A percentile compares a stretch with the other conserved stretches of the same genome.
Evolutionary conservation across 2,329 filamentous ascomycete genomes (phyloP).

Genomic region (Talaromyces sp.): DNA sequence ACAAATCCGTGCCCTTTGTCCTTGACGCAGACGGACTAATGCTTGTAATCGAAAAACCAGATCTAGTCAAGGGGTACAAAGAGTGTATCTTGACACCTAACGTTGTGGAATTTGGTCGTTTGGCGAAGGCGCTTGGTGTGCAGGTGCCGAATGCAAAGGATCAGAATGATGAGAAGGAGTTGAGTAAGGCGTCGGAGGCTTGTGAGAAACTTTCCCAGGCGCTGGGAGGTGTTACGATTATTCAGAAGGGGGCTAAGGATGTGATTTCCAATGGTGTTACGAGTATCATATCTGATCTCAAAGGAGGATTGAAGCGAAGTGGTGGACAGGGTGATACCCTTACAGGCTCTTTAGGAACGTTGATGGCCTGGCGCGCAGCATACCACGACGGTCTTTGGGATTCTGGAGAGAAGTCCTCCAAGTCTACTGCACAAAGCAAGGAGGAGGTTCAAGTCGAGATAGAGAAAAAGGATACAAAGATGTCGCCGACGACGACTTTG

Average conservation of each 20-base stretch:
- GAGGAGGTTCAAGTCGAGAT: constrained; percentile 41
- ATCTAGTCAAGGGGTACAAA: constrained; percentile 73
- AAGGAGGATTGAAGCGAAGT: constrained; percentile 82
- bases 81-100: constrained; percentile 91
- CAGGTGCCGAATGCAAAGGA: constrained; percentile 49
- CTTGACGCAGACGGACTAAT: constrained; percentile 87
- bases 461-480: constrained; percentile 50
- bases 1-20: constrained; percentile 70
- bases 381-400: constrained; percentile 84
- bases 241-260: constrained; percentile 84
- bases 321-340: constrained; percentile 95
- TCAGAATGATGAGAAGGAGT: constrained; percentile 39
- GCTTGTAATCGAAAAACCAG: constrained; percentile 71
- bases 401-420: constrained; percentile 30
- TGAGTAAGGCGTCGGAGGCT: constrained; percentile 53
- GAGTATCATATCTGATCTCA: constrained; percentile 72
- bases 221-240: constrained; percentile 81
- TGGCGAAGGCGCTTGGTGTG: constrained; percentile 72
- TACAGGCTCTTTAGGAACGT: constrained; percentile 82
- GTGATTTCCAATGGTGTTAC: constrained; percentile 74
- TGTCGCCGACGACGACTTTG: constrained; percentile 59
- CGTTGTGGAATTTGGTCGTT: constrained; percentile 81
- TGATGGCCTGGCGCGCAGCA: constrained; percentile 81
- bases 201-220: constrained; percentile 68
- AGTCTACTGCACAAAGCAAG: constrained; percentile 30